Base-by-base conservation (phyloP, 768 basidiomycete species). In the Collybiopsis confluens region DNA sequence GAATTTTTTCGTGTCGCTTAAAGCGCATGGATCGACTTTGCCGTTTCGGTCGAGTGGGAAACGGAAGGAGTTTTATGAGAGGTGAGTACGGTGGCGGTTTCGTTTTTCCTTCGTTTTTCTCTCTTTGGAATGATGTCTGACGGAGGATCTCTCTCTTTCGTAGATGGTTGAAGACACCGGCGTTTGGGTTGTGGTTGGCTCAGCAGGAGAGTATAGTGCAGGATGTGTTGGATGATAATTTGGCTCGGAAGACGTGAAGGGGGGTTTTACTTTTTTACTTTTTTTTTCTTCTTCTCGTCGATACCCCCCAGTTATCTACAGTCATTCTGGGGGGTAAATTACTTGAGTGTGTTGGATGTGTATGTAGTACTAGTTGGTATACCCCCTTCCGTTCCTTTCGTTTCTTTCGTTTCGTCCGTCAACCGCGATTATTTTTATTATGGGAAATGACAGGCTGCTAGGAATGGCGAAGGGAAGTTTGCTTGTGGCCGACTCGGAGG, bases 121-220 rank as follows among this genome's bases (percentile, higher is more conserved):
- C 42, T 21, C 16, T 28, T 23, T 27, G 30, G 41, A 23, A 13
- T 42, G 36, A 20, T 16, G 26, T 37, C 33, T 38, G 15, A 8
- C 40, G 27, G 45, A 8, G 16, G 2, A 47, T 7, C 23, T 58
- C 40, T 51, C 35, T 28, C 16, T 11, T 30, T 37, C 54, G 27
- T 27, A 73, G 76, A 47, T 91, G 90, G 84, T 60, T 92, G 37
- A 80, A 83, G 61, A 84, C 83, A 2, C 85, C 87, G 1, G 80
- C 83, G 7, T 93, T 93, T 68, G 90, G 86, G 16, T 57, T 86
- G 37, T 93, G 90, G 90, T 71, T 93, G 24, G 84, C 85, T 10
- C 74, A 76, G 57, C 90, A 91, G 67, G 90, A 91, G 60, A 78
- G 80, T 28, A 80, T 88, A 45, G 83, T 91, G 38, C 76, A 81